Percentiles rank a stretch among this genome's conserved stretches.
phyloP scores from a whole-genome alignment of 805 yeast genomes.

The Torulaspora microellipsoides region DNA sequence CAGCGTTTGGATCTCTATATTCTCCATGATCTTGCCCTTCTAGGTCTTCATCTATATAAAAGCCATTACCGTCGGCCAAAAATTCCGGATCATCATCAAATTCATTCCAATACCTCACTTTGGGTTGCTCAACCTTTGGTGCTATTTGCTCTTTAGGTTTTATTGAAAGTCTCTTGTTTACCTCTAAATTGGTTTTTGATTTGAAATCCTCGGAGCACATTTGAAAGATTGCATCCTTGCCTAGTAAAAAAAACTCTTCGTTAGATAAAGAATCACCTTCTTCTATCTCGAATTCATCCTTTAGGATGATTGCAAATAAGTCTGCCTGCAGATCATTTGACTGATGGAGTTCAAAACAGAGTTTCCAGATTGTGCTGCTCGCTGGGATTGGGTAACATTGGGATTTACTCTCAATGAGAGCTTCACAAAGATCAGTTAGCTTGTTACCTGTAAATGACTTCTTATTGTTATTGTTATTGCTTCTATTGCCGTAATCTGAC shows the following conservation, averaged over 20 bases:
- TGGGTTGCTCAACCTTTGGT: constrained; percentile 2
- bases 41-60: constrained; percentile 13
- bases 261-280: constrained; percentile 9
- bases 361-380: constrained; percentile 23
- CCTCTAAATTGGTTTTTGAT: neutral
- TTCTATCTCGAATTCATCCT: constrained; percentile 15
- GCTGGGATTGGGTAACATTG: constrained; percentile 21
- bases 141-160: constrained; percentile 4
- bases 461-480: neutral
- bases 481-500: neutral
- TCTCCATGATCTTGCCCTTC: constrained; percentile 3
- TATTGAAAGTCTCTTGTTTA: neutral
- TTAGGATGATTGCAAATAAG: constrained; percentile 15
- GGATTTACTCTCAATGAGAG: constrained; percentile 20
- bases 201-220: constrained; percentile 2
- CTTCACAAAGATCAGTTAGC: constrained; percentile 8
- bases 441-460: neutral
- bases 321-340: constrained; percentile 15
- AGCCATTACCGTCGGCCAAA: constrained; percentile 10
- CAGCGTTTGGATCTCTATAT: constrained; percentile 3
- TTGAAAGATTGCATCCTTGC: constrained; percentile 14
- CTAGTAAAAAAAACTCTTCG: constrained; percentile 26
- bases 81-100: constrained; percentile 31
- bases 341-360: constrained; percentile 11
- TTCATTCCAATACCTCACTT: constrained; percentile 33